phyloP scores from a whole-genome alignment of 2,329 filamentous ascomycete genomes.

The Colletotrichum somersetense region DNA sequence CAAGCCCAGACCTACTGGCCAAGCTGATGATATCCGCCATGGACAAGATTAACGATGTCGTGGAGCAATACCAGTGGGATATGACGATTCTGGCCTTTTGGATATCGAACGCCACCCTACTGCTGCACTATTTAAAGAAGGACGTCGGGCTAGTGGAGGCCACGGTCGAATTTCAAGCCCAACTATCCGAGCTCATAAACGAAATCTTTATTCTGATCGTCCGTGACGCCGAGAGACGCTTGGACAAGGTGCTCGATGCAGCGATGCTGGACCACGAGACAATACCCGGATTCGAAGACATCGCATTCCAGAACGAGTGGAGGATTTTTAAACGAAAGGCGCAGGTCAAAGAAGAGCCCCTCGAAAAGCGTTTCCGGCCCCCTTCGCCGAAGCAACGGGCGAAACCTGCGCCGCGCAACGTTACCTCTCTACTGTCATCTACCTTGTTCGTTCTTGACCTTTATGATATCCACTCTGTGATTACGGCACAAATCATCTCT shows the following conservation, averaged over 20 bases:
- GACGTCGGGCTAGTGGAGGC: conserved; percentile 42
- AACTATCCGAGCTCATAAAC: conserved; percentile 94
- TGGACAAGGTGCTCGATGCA: conserved; percentile 93
- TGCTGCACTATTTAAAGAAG: conserved; percentile 98
- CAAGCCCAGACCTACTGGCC: conserved; percentile 84
- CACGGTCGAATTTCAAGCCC: conserved; percentile 81
- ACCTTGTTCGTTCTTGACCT: conserved; percentile 97
- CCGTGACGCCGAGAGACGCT: conserved; percentile 91
- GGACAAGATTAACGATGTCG: conserved; percentile 96
- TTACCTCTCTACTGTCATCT: conserved; percentile 94
- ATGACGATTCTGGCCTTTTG: conserved; percentile 99
- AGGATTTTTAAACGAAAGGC: conserved; percentile 94
- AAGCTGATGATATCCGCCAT: conserved; percentile 87
- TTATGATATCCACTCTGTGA: conserved; percentile 99
- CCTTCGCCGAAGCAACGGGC: conserved; percentile 94
- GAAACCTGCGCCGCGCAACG: conserved; percentile 92
- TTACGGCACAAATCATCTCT: conserved; percentile 89
- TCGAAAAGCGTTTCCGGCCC: conserved; percentile 90
- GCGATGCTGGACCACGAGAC: conserved; percentile 99
- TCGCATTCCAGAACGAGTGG: conserved; percentile 98
- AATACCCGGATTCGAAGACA: conserved; percentile 96
- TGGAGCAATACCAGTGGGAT: conserved; percentile 97
- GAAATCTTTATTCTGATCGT: conserved; percentile 99
- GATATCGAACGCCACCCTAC: conserved; percentile 95
- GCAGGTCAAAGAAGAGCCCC: conserved; percentile 89